A percentile compares a stretch with the other conserved stretches of the same genome.
phyloP scores from a whole-genome alignment of 2,329 filamentous ascomycete genomes.

The Lachnellula hyalina region DNA sequence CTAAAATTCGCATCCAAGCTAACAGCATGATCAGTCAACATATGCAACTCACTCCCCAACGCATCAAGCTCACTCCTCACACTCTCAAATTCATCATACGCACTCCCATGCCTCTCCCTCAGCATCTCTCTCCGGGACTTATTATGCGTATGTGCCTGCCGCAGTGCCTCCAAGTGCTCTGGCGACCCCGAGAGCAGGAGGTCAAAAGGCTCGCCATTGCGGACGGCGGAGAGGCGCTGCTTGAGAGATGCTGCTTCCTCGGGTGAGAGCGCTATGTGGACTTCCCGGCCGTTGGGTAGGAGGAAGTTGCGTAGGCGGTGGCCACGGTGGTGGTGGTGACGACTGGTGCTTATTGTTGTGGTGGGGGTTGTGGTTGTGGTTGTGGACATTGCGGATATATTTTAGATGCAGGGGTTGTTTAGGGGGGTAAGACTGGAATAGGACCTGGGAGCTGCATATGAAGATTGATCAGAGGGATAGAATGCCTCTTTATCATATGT shows the following conservation, averaged over 20 bases:
- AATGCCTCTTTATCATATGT: too few species aligned
- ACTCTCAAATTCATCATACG: slow-evolving; percentile 52
- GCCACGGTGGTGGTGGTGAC: slow-evolving; percentile 26
- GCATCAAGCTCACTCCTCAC: slow-evolving; percentile 48
- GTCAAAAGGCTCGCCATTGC: slow-evolving; percentile 39
- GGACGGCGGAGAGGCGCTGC: slow-evolving; percentile 36
- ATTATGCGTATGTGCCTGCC: slow-evolving; percentile 48
- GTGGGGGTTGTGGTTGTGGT: slow-evolving; percentile 5
- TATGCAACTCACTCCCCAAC: slow-evolving; percentile 48
- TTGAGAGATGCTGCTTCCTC: slow-evolving; percentile 48
- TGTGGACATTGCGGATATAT: too few species aligned
- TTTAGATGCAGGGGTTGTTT: too few species aligned
- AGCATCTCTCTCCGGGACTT: slow-evolving; percentile 42
- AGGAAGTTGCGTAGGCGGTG: slow-evolving; percentile 47
- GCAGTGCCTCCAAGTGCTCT: slow-evolving; percentile 43
- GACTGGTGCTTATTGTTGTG: not conserved
- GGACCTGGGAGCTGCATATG: too few species aligned
- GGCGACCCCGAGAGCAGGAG: slow-evolving; percentile 52
- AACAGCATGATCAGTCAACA: slow-evolving; percentile 49
- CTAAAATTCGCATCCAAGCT: slow-evolving; percentile 55
- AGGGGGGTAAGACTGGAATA: too few species aligned
- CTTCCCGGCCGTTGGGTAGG: slow-evolving; percentile 48
- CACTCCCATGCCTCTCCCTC: slow-evolving; percentile 42
- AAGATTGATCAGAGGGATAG: too few species aligned
- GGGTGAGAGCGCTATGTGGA: slow-evolving; percentile 51